Base-by-base conservation (phyloP, 2,329 filamentous ascomycete species). In the Tolypocladium paradoxum region DNA sequence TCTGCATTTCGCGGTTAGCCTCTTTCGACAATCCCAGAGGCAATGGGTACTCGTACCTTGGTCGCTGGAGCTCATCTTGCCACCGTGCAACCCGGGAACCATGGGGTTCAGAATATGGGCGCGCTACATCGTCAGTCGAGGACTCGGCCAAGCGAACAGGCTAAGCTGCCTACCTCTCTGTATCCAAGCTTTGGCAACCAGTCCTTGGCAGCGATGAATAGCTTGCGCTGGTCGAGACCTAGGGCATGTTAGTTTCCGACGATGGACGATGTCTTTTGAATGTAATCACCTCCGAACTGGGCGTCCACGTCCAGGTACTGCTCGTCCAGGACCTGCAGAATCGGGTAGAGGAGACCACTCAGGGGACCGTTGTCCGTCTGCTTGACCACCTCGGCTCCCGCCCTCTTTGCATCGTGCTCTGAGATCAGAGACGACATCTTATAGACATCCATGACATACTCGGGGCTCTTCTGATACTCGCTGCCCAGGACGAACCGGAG, bases 381-480 rank as follows among this genome's bases (percentile, higher is more conserved):
- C 77, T 97, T 97, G 59, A 99, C 92, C 8, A 97, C 83, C 70
- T 97, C 93, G 2, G 90, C 88, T 38, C 92, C 92, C 0, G 92
- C 91, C 71, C 90, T 93, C 71, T 90, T 89, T 18, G 90, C 89
- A 64, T 93, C 84, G 65, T 91, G 83, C 70, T 90, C 83, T 16
- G 84, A 85, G 6, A 87, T 81, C 51, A 88, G 70, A 4, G 81
- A 81, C 47, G 78, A 80, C 58, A 97, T 68, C 65, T 87, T 83
- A 73, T 91, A 92, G 35, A 95, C 72, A 66, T 97, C 92, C 88
- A 96, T 93, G 55, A 85, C 82, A 73, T 96, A 97, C 43, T 83
- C 78, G 27, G 77, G 65, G 54, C 69, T 78, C 62, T 78, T 81
- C 67, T 96, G 90, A 80, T 95, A 96, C 49, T 80, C 84, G 62